A percentile compares a stretch with the other conserved stretches of the same genome.
Conservation (phyloP, 1,284 basidiomycete genomes). For the Mycena citricolor region DNA sequence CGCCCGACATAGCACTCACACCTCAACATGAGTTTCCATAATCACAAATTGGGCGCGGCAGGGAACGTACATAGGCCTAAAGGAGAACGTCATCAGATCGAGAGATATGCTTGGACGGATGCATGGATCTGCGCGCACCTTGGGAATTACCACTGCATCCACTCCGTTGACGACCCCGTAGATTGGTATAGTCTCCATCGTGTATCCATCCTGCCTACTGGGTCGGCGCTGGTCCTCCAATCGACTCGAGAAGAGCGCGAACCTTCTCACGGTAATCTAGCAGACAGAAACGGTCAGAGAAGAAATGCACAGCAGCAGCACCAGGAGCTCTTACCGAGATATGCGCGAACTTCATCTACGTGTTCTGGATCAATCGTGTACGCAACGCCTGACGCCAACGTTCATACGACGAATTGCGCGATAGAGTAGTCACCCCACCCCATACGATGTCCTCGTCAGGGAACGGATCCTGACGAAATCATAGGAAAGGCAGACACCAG, state of each 20-base stretch:
- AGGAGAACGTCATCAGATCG: not conserved
- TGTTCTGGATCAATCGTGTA: slow-evolving; percentile 81
- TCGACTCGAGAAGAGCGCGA: slow-evolving; percentile 25
- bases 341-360: slow-evolving; percentile 73
- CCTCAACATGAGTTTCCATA: not conserved
- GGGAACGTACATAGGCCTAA: slow-evolving; percentile 33
- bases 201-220: slow-evolving; percentile 65
- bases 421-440: slow-evolving; percentile 50
- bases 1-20: slow-evolving; percentile 74
- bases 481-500: not conserved
- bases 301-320: not conserved
- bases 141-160: slow-evolving; percentile 54
- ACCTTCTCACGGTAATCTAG: slow-evolving; percentile 81
- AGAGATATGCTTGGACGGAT: not conserved
- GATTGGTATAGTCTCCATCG: slow-evolving; percentile 63
- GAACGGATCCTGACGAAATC: slow-evolving; percentile 60
- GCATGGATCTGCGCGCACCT: slow-evolving; percentile 38
- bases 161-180: slow-evolving; percentile 51
- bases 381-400: slow-evolving; percentile 56
- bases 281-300: slow-evolving; percentile 1
- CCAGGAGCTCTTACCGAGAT: slow-evolving; percentile 59
- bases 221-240: not conserved
- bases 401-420: no score
- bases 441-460: slow-evolving; percentile 81
- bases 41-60: not conserved